phyloP scores from a whole-genome alignment of 1,284 basidiomycete genomes.

The Papiliotrema nemorosa region DNA sequence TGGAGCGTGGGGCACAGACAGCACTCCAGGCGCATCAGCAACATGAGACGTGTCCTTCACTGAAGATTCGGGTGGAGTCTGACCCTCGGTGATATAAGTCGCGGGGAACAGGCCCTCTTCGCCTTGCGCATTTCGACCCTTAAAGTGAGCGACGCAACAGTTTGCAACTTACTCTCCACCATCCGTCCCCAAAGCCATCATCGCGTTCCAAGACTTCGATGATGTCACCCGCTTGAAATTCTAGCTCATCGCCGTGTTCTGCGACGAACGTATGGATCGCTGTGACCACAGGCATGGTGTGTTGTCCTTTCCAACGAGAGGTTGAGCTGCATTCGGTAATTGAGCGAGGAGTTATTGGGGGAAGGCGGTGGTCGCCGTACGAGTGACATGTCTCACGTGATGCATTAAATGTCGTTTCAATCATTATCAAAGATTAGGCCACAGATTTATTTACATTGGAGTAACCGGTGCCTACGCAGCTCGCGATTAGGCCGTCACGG shows the following conservation, averaged over 20 bases:
- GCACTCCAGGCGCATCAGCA: too few species aligned
- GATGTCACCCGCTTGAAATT: constrained; percentile 78
- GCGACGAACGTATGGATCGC: constrained; percentile 62
- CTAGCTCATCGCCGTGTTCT: constrained; percentile 90
- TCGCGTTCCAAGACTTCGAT: constrained; percentile 91
- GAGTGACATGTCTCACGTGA: too few species aligned
- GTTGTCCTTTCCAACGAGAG: background rate
- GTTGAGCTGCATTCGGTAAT: background rate
- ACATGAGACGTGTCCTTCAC: too few species aligned
- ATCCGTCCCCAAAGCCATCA: constrained; percentile 92
- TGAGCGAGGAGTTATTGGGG: too few species aligned
- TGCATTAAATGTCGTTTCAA: too few species aligned
- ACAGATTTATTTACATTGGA: constrained; percentile 53
- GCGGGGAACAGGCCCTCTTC: constrained; percentile 86
- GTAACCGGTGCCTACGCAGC: constrained; percentile 53
- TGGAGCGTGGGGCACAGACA: background rate
- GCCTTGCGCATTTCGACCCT: constrained; percentile 82
- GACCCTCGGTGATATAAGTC: constrained; percentile 69
- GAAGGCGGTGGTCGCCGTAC: too few species aligned
- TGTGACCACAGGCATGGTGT: constrained; percentile 29
- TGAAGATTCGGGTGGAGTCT: background rate
- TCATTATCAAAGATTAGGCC: too few species aligned
- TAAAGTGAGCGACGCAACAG: background rate
- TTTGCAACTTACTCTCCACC: constrained; percentile 80
- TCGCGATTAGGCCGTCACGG: constrained; percentile 36